Evolutionary conservation across 345 rosid species (phyloP).

Genomic region (Clarkia xantiana): DNA sequence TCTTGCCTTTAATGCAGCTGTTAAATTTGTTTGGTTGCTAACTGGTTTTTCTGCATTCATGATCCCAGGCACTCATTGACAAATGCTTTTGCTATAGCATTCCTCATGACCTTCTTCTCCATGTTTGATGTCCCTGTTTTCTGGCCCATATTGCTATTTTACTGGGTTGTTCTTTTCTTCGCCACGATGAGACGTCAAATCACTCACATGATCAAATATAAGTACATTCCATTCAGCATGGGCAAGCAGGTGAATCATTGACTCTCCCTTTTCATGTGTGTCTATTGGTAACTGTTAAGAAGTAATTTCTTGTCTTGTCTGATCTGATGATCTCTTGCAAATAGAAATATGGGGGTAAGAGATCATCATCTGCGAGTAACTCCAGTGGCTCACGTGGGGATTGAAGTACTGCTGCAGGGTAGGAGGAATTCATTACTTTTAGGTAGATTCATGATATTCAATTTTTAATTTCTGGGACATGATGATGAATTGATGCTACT

Average conservation of each 20-base stretch:
- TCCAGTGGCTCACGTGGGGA: constrained; percentile 40
- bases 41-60: constrained; percentile 3
- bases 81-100: constrained; percentile 57
- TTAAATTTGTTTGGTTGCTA: neutral
- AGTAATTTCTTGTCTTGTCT: neutral
- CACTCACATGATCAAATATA: constrained; percentile 79
- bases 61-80: constrained; percentile 65
- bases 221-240: constrained; percentile 45
- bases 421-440: constrained; percentile 1
- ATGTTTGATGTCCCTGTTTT: constrained; percentile 72
- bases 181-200: constrained; percentile 76
- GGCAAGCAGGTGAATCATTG: constrained; percentile 58
- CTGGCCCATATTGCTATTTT: constrained; percentile 75
- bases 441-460: constrained; percentile 16
- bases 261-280: neutral
- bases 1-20: too few relatives aligned
- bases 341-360: constrained; percentile 43
- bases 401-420: constrained; percentile 18
- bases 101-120: constrained; percentile 72
- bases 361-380: constrained; percentile 32
- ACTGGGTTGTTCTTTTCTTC: constrained; percentile 65
- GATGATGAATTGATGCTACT: constrained; percentile 9
- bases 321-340: neutral
- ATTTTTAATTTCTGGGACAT: constrained; percentile 15
- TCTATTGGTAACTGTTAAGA: neutral